phyloP scores from a whole-genome alignment of 2,329 filamentous ascomycete species.

The Alternaria triticimaculans region DNA sequence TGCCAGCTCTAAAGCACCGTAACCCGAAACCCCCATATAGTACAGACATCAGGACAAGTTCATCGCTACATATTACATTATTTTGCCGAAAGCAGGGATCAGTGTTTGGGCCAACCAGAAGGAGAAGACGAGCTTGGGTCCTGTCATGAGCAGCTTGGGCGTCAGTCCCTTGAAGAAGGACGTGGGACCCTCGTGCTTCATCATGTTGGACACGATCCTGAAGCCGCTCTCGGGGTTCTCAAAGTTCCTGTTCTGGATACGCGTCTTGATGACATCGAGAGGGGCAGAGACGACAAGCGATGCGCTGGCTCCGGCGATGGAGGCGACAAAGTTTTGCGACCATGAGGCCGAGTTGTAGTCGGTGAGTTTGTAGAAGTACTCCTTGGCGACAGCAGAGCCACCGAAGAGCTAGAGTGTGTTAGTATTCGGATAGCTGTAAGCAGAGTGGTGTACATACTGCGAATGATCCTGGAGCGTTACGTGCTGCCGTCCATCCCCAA shows the following conservation, averaged over 20 bases:
- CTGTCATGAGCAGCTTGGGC: conserved; percentile 98
- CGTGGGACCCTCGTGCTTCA: conserved; percentile 81
- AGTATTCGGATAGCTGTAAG: conserved; percentile 7
- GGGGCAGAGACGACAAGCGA: conserved; percentile 98
- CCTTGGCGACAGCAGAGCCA: conserved; percentile 95
- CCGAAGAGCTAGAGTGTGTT: conserved; percentile 76
- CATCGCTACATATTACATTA: conserved; percentile 55
- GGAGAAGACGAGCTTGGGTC: conserved; percentile 97
- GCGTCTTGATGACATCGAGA: conserved; percentile 97
- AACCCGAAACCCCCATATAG: conserved; percentile 31
- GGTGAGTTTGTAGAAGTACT: conserved; percentile 85
- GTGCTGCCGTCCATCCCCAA: conserved; percentile 95
- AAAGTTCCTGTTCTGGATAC: conserved; percentile 97
- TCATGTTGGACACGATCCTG: conserved; percentile 91
- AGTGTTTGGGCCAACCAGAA: conserved; percentile 99
- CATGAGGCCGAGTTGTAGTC: conserved; percentile 97
- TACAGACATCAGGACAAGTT: conserved; percentile 33
- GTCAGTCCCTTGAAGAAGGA: conserved; percentile 98
- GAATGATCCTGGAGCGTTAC: conserved; percentile 96
- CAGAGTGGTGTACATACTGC: conserved; percentile 67
- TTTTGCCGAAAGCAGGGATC: conserved; percentile 86
- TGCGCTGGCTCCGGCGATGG: conserved; percentile 90
- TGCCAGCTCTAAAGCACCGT: conserved; percentile 23
- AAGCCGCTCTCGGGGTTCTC: conserved; percentile 96
- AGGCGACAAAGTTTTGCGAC: conserved; percentile 97